Evolutionary conservation across 2,329 filamentous ascomycete genomes (phyloP).

Genomic region (Hypoxylon sp.): DNA sequence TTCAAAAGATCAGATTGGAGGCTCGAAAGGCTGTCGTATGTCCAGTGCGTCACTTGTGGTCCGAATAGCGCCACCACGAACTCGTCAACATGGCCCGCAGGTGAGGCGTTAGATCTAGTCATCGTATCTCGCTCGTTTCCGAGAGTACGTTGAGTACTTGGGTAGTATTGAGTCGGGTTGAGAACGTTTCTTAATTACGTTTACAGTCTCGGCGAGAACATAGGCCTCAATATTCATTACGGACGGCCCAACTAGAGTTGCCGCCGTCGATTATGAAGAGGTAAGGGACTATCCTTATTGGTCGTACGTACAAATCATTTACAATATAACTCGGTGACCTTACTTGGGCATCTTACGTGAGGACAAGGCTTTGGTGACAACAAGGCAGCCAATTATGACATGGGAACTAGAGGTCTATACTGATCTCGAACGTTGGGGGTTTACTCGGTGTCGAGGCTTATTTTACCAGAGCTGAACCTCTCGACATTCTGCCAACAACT

Average conservation of each 20-base stretch:
- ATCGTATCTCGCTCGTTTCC: conserved; percentile 12
- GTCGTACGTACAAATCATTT: neutral
- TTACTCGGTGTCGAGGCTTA: conserved; percentile 19
- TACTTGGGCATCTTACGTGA: conserved; percentile 5
- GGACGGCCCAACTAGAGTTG: neutral
- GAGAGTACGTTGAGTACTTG: conserved; percentile 21
- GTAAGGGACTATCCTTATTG: conserved; percentile 1
- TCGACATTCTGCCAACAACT: neutral
- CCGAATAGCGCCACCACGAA: conserved; percentile 18
- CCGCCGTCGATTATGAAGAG: neutral
- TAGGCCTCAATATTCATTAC: neutral
- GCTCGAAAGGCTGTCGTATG: conserved; percentile 11
- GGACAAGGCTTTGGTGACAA: neutral
- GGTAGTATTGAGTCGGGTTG: conserved; percentile 1
- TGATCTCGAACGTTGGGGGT: neutral
- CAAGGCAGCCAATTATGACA: neutral
- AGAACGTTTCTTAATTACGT: conserved; percentile 7
- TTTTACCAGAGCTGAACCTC: neutral
- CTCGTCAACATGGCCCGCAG: neutral
- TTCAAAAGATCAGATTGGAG: conserved; percentile 3
- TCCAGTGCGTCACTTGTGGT: conserved; percentile 16
- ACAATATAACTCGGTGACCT: conserved; percentile 8
- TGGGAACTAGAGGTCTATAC: neutral
- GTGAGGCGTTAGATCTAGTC: conserved; percentile 3
- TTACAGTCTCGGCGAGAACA: neutral